Conservation (phyloP, 2,329 filamentous ascomycete species). For the Fusarium napiforme region DNA sequence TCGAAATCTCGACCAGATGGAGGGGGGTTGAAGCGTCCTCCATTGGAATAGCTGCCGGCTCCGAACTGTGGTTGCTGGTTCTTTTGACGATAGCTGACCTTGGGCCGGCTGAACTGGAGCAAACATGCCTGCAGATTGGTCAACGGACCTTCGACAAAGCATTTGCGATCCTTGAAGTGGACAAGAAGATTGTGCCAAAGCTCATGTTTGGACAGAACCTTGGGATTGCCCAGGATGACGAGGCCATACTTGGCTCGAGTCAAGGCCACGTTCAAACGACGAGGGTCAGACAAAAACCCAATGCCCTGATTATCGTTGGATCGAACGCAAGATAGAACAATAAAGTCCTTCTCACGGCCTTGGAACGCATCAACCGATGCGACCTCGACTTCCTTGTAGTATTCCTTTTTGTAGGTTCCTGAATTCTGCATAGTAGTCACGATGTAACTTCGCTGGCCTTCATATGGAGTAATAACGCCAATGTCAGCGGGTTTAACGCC, state of each 20-base stretch:
- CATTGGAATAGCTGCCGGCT: slow-evolving; percentile 50
- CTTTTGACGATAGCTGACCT: slow-evolving; percentile 91
- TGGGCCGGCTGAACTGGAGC: slow-evolving; percentile 93
- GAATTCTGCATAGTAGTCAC: slow-evolving; percentile 99
- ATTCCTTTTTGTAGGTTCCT: slow-evolving; percentile 97
- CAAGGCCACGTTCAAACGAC: slow-evolving; percentile 95
- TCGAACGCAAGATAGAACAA: slow-evolving; percentile 95
- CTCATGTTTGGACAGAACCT: slow-evolving; percentile 96
- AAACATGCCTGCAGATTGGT: slow-evolving; percentile 96
- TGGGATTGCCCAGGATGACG: slow-evolving; percentile 96
- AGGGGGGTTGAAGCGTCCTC: slow-evolving; percentile 56
- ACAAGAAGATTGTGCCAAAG: slow-evolving; percentile 95
- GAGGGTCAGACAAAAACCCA: slow-evolving; percentile 96
- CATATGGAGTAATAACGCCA: slow-evolving; percentile 98
- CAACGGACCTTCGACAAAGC: slow-evolving; percentile 92
- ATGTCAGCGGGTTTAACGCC: slow-evolving; percentile 94
- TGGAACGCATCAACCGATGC: slow-evolving; percentile 99
- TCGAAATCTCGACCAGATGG: slow-evolving; percentile 70
- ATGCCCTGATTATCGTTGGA: slow-evolving; percentile 99
- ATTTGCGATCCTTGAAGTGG: slow-evolving; percentile 97
- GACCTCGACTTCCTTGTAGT: slow-evolving; percentile 98
- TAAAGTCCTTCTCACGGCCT: slow-evolving; percentile 98
- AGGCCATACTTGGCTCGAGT: slow-evolving; percentile 97
- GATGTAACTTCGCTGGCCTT: slow-evolving; percentile 97
- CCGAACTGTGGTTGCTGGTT: slow-evolving; percentile 77